Evolutionary conservation across 2,329 filamentous ascomycete genomes (phyloP), one percentile per base, ranked within the genome.

Genomic region (Neopestalotiopsis clavispora): DNA sequence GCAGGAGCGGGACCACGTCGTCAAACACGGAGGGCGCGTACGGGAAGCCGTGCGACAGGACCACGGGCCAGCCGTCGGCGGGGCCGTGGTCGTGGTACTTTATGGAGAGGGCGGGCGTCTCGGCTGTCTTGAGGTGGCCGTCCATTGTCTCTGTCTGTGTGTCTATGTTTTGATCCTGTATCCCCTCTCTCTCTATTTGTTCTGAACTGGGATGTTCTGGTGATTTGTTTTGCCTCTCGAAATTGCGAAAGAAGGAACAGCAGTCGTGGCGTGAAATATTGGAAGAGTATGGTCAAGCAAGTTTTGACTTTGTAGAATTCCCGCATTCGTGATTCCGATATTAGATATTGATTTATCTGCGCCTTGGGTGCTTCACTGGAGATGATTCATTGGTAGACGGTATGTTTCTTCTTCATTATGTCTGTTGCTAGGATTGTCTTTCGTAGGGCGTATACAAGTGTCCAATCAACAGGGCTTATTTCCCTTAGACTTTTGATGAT

Each of bases 21-120:
- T 69, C 69, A 67, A 71, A 78, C 58, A 70, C 71, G 58, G 74
- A 70, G 38, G 74, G 73, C 38, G 72, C 74, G 65, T 76, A 78
- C 12, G 75, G 76, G 45, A 74, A 77, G 2, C 76, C 75, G 57
- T 78, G 75, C 12, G 72, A 65, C 1, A 78, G 72, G 12, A 78
- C 67, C 17, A 73, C 72, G 34, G 73, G 70, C 58, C 67, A 58
- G 20, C 68, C 71, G 42, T 68, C 69, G 38, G 66, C 28, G 14
- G 69, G 67, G 9, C 71, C 72, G 20, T 70, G 68, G 42, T 73
- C 72, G 28, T 72, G 72, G 64, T 73, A 75, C 5, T 71, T 69
- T 20, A 74, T 69, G 45, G 70, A 63, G 4, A 70, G 58, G 20
- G 52, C 61, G 14, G 68, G 40, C 5, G 66, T 67, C 12, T n/a